Percentiles rank a stretch among this genome's conserved stretches.
These are phyloP conservation scores for Actinomortierella ambigua DNA, from an alignment of 371 early-diverging fungal species.

Conservation along the genomic window DNA sequence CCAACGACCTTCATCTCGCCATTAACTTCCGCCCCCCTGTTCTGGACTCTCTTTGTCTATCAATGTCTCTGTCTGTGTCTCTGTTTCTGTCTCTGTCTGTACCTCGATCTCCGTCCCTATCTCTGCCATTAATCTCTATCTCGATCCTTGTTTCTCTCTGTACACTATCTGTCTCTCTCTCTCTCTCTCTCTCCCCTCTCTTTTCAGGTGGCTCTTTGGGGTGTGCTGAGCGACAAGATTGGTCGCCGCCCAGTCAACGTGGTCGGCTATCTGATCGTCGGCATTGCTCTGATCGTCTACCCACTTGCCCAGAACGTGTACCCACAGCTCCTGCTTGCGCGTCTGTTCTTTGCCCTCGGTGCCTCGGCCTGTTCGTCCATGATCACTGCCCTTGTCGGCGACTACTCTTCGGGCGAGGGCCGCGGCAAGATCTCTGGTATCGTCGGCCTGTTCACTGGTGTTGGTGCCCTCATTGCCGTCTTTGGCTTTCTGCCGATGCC, in stretches of 20 bases:
- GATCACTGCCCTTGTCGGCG: slow-evolving; percentile 58
- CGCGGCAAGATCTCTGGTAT: slow-evolving; percentile 50
- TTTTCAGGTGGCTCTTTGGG: slow-evolving; percentile 47
- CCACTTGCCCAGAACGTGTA: slow-evolving; percentile 44
- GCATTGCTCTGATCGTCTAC: slow-evolving; percentile 46
- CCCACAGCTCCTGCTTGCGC: slow-evolving; percentile 48
- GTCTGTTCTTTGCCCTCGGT: slow-evolving; percentile 62
- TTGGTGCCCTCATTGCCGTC: slow-evolving; percentile 34
- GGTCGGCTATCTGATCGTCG: slow-evolving; percentile 50
- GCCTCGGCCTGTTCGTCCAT: slow-evolving; percentile 67
- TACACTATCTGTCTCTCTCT: no score
- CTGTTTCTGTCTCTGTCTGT: no score
- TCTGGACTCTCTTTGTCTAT: no score
- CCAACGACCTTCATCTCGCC: no score
- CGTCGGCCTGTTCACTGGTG: slow-evolving; percentile 51
- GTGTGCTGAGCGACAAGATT: slow-evolving; percentile 48
- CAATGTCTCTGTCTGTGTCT: no score
- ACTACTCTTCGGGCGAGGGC: slow-evolving; percentile 47
- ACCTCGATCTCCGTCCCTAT: no score
- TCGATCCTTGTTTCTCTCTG: no score
- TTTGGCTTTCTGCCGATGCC: slow-evolving; percentile 4
- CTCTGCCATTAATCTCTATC: no score
- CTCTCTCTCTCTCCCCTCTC: no score
- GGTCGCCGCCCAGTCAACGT: slow-evolving; percentile 49
- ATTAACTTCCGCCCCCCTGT: no score